These are phyloP conservation scores for Neophaeococcomyces mojaviensis DNA, from an alignment of 2,329 filamentous ascomycete species.

Conservation along the genomic window DNA sequence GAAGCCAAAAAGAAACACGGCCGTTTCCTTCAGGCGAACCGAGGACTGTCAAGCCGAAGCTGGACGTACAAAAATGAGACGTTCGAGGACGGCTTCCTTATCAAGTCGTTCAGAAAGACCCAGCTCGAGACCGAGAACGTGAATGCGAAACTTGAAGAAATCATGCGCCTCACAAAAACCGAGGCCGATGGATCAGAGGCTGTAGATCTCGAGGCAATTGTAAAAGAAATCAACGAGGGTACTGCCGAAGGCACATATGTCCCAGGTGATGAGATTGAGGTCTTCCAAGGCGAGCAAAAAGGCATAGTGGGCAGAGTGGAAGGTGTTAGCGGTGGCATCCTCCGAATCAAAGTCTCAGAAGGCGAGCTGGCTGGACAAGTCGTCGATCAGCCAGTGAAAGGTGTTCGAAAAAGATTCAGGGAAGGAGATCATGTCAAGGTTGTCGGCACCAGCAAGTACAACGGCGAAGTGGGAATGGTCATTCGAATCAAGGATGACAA, in stretches of 20 bases:
- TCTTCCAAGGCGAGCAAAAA: constrained; percentile 90
- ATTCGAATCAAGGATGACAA: constrained; percentile 88
- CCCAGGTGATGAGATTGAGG: constrained; percentile 91
- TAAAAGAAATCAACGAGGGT: constrained; percentile 79
- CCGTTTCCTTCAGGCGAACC: constrained; percentile 47
- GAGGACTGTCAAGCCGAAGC: constrained; percentile 52
- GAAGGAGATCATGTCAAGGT: constrained; percentile 98
- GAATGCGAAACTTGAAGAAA: constrained; percentile 87
- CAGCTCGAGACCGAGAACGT: constrained; percentile 80
- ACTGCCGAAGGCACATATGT: constrained; percentile 77
- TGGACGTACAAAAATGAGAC: constrained; percentile 84
- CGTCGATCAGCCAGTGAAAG: constrained; percentile 88
- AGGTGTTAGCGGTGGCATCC: constrained; percentile 83
- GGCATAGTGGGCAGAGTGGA: constrained; percentile 80
- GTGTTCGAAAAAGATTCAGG: constrained; percentile 83
- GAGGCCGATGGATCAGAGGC: constrained; percentile 90
- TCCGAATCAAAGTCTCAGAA: constrained; percentile 76
- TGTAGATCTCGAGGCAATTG: constrained; percentile 82
- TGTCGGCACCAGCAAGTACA: constrained; percentile 87
- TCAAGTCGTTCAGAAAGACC: constrained; percentile 89
- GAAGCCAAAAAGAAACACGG: constrained; percentile 86
- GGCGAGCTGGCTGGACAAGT: constrained; percentile 73
- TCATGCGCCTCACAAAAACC: constrained; percentile 84
- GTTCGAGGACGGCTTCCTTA: constrained; percentile 85
- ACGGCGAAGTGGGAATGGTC: constrained; percentile 94